Base-by-base conservation (phyloP, 106 monocot genomes). In the Iris macrosiphon region DNA sequence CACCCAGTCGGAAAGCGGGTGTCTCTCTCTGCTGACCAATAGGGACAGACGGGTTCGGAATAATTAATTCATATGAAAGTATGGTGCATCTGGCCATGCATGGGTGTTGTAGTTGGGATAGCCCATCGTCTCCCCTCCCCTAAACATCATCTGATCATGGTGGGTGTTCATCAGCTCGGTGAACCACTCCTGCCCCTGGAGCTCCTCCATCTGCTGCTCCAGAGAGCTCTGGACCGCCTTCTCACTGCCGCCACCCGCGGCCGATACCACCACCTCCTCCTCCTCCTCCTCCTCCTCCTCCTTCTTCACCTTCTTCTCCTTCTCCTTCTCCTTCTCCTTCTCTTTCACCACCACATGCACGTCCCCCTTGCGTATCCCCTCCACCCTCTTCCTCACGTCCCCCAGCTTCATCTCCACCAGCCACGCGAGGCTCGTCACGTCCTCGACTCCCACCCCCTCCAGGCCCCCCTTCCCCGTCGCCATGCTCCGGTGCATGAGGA, bases 181-280 rank as follows among this genome's bases (percentile, higher is more conserved):
- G 32, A 61, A 47, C 61, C 61, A 61, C 15, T 61, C 49, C 25
- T 62, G 47, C 49, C 62, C 25, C 35, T 62, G 62, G 19, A 62
- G 17, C 35, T 62, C 62, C 24, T 62, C 62, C 62, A 62, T 49
- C 0, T 47, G 49, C 7, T 20, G 25, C 62, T 62, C 49, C 23
- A 62, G 27, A 1, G 62, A 12, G 15, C n/a, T 62, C n/a, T n/a
- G n/a, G n/a, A n/a, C n/a, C n/a, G n/a, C n/a, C 34, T 62, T 62
- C 49, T 62, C 31, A 18, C 31, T 13, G 1, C 0, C 6, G 27
- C 3, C 15, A 2, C 9, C n/a, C n/a, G 2, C 29, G 0, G 37
- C 62, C 26, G 2, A 23, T 8, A 1, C 49, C 31, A 2, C 0
- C 32, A 3, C 20, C 49, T 1, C 7, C 37, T 45, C 21, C 20